Percentiles rank a stretch among this genome's conserved stretches.
These are phyloP conservation scores for Colletotrichum camelliae DNA, from an alignment of 2,329 filamentous ascomycete species.

Conservation along the genomic window DNA sequence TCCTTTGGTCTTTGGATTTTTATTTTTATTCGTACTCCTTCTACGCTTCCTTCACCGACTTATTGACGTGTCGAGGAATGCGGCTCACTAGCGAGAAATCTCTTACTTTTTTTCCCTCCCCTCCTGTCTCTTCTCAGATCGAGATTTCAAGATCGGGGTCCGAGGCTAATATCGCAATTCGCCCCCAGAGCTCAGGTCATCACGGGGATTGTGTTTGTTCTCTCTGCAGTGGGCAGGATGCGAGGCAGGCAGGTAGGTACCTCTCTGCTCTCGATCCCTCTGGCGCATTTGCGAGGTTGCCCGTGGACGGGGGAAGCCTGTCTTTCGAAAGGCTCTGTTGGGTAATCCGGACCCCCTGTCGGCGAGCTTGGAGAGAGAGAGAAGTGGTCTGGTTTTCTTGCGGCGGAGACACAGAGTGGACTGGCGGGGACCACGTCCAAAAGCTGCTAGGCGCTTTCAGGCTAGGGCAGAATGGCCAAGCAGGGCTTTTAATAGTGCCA, in stretches of 20 bases:
- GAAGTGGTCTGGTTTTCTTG: background rate
- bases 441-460: background rate
- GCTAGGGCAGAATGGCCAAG: conserved; percentile 5
- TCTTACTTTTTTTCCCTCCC: background rate
- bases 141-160: conserved; percentile 17
- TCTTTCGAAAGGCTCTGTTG: conserved; percentile 3
- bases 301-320: conserved; percentile 15
- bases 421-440: background rate
- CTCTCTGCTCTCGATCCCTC: background rate
- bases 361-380: background rate
- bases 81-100: background rate
- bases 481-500: conserved; percentile 17
- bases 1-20: background rate
- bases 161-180: conserved; percentile 3
- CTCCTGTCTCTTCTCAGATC: background rate
- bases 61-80: conserved; percentile 12
- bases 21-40: background rate
- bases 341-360: conserved; percentile 11
- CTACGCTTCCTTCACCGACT: conserved; percentile 17
- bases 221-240: background rate
- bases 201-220: background rate
- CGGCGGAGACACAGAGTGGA: conserved; percentile 5
- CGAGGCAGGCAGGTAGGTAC: background rate
- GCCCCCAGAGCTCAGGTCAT: background rate
- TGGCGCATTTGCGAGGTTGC: background rate